Evolutionary conservation across 805 yeast species (phyloP).

Genomic region (Kodamaea sagamina): DNA sequence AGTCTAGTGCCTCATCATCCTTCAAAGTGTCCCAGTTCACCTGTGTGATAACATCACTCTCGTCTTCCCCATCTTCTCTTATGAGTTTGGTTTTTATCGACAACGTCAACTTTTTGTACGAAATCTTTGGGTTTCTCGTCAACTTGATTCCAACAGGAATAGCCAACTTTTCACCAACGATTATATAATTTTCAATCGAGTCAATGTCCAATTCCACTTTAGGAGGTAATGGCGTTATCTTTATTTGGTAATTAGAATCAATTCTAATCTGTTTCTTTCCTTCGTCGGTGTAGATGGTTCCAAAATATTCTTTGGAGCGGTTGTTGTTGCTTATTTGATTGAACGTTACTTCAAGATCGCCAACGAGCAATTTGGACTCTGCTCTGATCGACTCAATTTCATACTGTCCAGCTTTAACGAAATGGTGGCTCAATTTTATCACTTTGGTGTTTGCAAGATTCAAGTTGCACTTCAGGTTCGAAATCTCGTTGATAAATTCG

Average conservation of each 20-base stretch:
- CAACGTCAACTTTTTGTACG: conserved; percentile 24
- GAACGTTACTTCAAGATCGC: not conserved
- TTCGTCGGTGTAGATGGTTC: conserved; percentile 7
- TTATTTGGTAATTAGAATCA: conserved; percentile 5
- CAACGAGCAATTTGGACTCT: conserved; percentile 1
- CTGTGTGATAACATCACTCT: conserved; percentile 20
- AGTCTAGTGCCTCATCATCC: conserved; percentile 40
- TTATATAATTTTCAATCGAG: conserved; percentile 14
- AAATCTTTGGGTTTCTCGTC: conserved; percentile 16
- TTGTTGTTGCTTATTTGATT: not conserved
- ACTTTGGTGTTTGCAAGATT: not conserved
- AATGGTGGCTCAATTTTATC: conserved; percentile 8
- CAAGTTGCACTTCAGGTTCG: conserved; percentile 2
- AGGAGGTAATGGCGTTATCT: conserved; percentile 16
- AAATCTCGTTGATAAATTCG: not conserved
- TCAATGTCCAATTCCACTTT: conserved; percentile 11
- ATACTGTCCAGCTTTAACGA: conserved; percentile 5
- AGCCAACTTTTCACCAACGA: conserved; percentile 34
- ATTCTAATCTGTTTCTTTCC: conserved; percentile 5
- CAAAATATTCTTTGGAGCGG: not conserved
- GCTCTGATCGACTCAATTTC: not conserved
- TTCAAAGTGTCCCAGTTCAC: conserved; percentile 38
- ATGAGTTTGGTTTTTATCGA: conserved; percentile 23
- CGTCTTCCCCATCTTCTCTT: conserved; percentile 17
- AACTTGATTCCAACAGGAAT: conserved; percentile 24